phyloP scores from a whole-genome alignment of 2,329 filamentous ascomycete genomes.

The Ploettnerulaceae sp. region DNA sequence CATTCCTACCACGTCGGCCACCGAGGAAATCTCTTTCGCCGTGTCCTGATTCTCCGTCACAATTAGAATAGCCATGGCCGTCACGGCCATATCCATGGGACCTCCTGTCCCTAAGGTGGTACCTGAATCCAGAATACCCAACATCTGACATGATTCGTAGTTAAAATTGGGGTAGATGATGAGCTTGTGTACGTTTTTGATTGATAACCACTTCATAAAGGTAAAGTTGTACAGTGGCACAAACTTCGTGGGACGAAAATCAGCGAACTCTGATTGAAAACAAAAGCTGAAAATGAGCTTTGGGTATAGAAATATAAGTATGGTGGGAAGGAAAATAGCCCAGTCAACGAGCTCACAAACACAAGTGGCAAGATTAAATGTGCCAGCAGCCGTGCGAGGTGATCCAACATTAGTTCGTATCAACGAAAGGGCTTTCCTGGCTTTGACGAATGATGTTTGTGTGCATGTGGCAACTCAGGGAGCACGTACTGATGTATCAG shows the following conservation, averaged over 20 bases:
- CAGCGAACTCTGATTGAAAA: background rate
- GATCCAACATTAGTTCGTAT: background rate
- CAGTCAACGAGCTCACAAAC: slow-evolving; percentile 1
- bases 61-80: background rate
- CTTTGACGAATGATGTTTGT: background rate
- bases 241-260: background rate
- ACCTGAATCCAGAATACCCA: background rate
- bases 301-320: slow-evolving; percentile 3
- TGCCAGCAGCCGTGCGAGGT: slow-evolving; percentile 7
- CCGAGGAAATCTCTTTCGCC: background rate
- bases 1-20: slow-evolving; percentile 3
- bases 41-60: background rate
- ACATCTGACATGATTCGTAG: slow-evolving; percentile 2
- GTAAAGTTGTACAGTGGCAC: background rate
- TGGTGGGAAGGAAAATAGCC: background rate
- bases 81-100: background rate
- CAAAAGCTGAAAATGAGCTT: background rate
- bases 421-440: background rate
- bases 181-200: background rate
- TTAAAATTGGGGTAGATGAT: background rate
- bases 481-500: slow-evolving; percentile 4
- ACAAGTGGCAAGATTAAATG: background rate
- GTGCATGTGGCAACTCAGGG: background rate
- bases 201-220: background rate
- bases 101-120: background rate